Evolutionary conservation across 176 grass and related monocot species (phyloP).

Genomic region (Lolium multiflorum): DNA sequence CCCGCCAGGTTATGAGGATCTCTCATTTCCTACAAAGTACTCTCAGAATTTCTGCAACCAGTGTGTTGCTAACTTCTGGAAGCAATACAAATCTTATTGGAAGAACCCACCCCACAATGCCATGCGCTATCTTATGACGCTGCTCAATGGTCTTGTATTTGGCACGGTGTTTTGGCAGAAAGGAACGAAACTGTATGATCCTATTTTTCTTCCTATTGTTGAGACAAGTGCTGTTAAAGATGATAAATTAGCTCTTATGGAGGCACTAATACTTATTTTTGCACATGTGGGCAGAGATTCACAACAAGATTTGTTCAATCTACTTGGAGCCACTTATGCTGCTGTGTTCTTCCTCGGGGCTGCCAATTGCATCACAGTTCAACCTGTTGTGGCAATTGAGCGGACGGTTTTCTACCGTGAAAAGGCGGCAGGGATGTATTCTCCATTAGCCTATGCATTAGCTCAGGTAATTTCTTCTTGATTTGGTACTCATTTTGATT

Average conservation of each 20-base stretch:
- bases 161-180: slow-evolving; percentile 88
- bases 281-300: slow-evolving; percentile 51
- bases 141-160: slow-evolving; percentile 71
- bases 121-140: slow-evolving; percentile 77
- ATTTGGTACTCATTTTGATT: not conserved
- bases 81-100: slow-evolving; percentile 84
- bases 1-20: slow-evolving; percentile 53
- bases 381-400: slow-evolving; percentile 76
- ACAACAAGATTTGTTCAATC: slow-evolving; percentile 68
- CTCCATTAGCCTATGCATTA: slow-evolving; percentile 86
- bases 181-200: slow-evolving; percentile 65
- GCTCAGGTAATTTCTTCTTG: slow-evolving; percentile 63
- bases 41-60: slow-evolving; percentile 70
- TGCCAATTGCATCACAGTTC: slow-evolving; percentile 65
- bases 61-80: slow-evolving; percentile 77
- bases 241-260: not conserved
- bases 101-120: slow-evolving; percentile 90
- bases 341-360: slow-evolving; percentile 81
- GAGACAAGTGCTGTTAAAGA: not conserved
- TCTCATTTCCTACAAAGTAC: slow-evolving; percentile 84
- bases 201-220: slow-evolving; percentile 30
- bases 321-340: slow-evolving; percentile 84
- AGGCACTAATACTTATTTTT: slow-evolving; percentile 29
- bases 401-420: slow-evolving; percentile 86
- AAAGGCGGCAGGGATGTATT: slow-evolving; percentile 95